Percentiles rank a stretch among this genome's conserved stretches.
Evolutionary conservation across 768 basidiomycete genomes (phyloP).

Genomic region (Pulveroboletus sp.): DNA sequence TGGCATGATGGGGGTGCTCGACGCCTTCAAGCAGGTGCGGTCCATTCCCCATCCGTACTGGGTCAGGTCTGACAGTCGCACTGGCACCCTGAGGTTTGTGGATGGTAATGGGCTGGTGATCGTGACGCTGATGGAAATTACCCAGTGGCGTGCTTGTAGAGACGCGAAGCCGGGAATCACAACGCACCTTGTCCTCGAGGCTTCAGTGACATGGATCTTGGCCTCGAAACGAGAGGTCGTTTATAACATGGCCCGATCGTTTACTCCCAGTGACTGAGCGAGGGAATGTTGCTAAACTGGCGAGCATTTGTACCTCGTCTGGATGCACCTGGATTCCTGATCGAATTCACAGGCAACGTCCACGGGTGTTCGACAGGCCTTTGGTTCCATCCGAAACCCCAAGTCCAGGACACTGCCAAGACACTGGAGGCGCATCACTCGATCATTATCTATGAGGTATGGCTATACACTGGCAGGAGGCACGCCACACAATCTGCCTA

Average conservation of each 20-base stretch:
- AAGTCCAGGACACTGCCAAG: slow-evolving; percentile 10
- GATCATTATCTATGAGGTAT: background rate
- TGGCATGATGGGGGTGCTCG: too few relatives aligned
- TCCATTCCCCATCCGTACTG: background rate
- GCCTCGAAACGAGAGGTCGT: background rate
- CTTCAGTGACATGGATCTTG: background rate
- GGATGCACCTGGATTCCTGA: background rate
- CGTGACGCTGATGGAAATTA: background rate
- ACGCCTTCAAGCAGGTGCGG: background rate
- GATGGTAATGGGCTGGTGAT: background rate
- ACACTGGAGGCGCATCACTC: background rate
- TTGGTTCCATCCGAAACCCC: background rate
- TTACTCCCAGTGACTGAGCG: slow-evolving; percentile 3
- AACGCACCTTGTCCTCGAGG: slow-evolving; percentile 18
- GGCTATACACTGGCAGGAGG: background rate
- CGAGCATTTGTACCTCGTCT: background rate
- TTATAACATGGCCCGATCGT: slow-evolving; percentile 2
- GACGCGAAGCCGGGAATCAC: background rate
- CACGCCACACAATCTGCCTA: background rate
- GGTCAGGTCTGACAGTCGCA: background rate
- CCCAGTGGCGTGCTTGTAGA: background rate
- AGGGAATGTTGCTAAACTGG: background rate
- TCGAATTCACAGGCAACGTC: background rate
- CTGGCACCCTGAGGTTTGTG: background rate
- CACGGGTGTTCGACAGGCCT: background rate